Percentiles rank a stretch among this genome's conserved stretches.
Conservation (phyloP, 306 rosid genomes). For the Pyrus communis region DNA sequence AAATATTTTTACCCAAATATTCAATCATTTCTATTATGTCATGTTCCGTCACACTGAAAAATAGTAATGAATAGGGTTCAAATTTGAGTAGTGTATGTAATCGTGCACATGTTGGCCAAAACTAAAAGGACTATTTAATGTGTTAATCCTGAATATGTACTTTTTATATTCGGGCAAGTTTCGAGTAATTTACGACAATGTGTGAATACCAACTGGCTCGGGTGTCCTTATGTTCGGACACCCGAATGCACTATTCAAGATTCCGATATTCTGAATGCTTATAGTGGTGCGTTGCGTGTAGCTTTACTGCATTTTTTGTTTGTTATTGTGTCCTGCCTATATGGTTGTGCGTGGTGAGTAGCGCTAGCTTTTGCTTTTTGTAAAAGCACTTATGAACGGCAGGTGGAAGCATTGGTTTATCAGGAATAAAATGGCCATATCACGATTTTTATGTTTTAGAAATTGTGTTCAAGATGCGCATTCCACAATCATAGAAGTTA, state of each 20-base stretch:
- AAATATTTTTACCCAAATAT: no score
- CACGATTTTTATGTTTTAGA: background rate
- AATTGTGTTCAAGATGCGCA: background rate
- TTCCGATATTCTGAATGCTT: constrained; percentile 1
- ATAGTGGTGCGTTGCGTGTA: background rate
- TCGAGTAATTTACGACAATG: background rate
- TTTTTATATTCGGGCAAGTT: background rate
- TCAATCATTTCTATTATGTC: no score
- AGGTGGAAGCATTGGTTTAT: background rate
- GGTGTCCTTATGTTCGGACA: constrained; percentile 11
- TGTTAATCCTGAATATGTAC: no score
- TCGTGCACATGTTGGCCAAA: no score
- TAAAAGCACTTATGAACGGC: background rate
- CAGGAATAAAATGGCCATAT: background rate
- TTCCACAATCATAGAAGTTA: background rate
- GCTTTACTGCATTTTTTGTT: constrained; percentile 13
- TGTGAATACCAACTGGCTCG: background rate
- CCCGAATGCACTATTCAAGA: constrained; percentile 8
- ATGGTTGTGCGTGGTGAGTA: constrained; percentile 19
- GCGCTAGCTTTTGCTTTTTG: constrained; percentile 15
- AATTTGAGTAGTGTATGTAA: no score
- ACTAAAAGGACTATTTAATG: no score
- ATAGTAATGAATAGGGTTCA: no score
- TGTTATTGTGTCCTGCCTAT: constrained; percentile 15
- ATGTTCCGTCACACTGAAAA: no score